Conservation (phyloP, 768 basidiomycete genomes). For the Austroboletus eburneus region DNA sequence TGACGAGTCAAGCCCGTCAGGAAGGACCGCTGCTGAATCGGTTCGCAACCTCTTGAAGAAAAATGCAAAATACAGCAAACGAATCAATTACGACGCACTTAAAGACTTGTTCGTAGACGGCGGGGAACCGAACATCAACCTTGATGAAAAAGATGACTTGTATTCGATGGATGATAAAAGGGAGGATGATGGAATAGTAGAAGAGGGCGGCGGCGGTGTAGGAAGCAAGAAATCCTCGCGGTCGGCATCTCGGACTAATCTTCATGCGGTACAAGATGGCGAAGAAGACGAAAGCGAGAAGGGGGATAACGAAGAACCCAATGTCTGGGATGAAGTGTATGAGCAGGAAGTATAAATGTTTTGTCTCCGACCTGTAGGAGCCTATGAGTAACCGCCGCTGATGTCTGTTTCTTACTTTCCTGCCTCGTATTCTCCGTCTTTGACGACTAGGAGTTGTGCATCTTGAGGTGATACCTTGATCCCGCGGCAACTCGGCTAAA, state of each 20-base stretch:
- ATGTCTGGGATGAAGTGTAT: constrained; percentile 49
- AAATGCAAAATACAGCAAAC: constrained; percentile 83
- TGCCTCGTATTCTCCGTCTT: too few relatives aligned
- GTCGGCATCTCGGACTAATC: constrained; percentile 11
- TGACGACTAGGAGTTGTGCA: too few relatives aligned
- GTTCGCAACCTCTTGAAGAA: constrained; percentile 63
- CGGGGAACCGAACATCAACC: constrained; percentile 12
- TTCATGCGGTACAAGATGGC: constrained; percentile 4
- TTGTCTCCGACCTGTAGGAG: too few relatives aligned
- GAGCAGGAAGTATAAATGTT: constrained; percentile 60
- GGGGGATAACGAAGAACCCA: constrained; percentile 31
- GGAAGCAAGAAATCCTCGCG: constrained; percentile 32
- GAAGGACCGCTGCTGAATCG: constrained; percentile 32
- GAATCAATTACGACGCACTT: constrained; percentile 91
- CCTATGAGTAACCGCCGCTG: too few relatives aligned
- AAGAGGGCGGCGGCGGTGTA: constrained; percentile 39
- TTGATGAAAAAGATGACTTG: constrained; percentile 45
- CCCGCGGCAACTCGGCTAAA: too few relatives aligned
- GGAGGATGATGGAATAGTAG: constrained; percentile 37
- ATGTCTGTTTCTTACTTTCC: too few relatives aligned
- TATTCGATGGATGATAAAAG: constrained; percentile 52
- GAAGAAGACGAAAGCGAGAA: constrained; percentile 38
- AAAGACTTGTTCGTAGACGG: constrained; percentile 68
- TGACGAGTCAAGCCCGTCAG: constrained; percentile 60
- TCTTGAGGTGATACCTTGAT: too few relatives aligned